Conservation (phyloP, 2,329 filamentous ascomycete genomes). For the Neocatenulostroma microsporum region DNA sequence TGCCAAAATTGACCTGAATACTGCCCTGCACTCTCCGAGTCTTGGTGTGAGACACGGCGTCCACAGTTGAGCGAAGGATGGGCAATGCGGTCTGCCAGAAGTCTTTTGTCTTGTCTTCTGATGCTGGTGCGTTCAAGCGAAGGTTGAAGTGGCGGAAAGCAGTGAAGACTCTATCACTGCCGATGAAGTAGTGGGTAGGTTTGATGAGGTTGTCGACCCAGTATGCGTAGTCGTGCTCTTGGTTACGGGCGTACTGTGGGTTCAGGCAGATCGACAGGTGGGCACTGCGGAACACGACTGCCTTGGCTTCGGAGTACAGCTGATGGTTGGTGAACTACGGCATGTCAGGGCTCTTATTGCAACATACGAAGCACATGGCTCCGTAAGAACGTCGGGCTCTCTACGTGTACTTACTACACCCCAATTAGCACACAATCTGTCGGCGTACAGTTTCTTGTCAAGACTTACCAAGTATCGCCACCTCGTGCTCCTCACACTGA, state of each 20-base stretch:
- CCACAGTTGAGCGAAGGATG: too few species aligned
- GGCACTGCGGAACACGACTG: neutral
- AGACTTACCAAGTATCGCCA: neutral
- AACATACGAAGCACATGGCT: too few species aligned
- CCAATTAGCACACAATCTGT: too few species aligned
- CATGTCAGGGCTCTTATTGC: too few species aligned
- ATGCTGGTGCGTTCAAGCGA: neutral
- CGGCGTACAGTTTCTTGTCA: too few species aligned
- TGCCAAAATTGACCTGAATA: too few species aligned
- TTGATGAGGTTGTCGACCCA: neutral
- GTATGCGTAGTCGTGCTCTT: neutral
- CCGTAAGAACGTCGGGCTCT: too few species aligned
- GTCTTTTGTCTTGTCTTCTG: too few species aligned
- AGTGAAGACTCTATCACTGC: neutral
- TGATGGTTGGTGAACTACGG: conserved; percentile 1
- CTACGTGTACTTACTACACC: too few species aligned
- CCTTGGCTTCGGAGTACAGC: neutral
- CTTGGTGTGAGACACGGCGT: too few species aligned
- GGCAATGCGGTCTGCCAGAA: too few species aligned
- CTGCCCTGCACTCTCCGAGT: too few species aligned
- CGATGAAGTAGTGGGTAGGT: neutral
- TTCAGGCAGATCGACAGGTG: neutral
- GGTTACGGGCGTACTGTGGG: neutral
- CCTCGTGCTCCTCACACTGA: neutral
- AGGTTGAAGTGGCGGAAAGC: conserved; percentile 1